Evolutionary conservation across 768 basidiomycete genomes (phyloP).

Genomic region (Holtermannia corniformis): DNA sequence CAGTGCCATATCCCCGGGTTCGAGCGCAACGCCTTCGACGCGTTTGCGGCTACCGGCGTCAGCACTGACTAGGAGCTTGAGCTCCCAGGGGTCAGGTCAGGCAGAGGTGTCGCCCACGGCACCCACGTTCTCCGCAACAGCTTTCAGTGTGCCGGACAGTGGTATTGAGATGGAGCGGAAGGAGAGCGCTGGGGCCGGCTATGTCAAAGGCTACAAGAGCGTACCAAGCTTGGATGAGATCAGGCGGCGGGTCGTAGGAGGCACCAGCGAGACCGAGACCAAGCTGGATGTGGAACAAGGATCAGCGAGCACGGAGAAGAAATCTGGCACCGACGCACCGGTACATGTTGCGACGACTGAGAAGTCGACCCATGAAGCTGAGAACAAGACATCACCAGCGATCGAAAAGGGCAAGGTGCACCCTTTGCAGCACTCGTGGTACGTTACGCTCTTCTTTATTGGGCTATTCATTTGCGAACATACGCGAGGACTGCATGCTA

Average conservation of each 20-base stretch:
- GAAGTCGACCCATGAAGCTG: slow-evolving; percentile 1
- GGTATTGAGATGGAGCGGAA: too few species aligned
- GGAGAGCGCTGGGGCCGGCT: not conserved
- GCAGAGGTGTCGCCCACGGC: too few species aligned
- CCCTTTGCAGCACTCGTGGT: slow-evolving; percentile 78
- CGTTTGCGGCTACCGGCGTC: not conserved
- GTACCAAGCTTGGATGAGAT: slow-evolving; percentile 30
- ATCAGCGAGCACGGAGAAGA: not conserved
- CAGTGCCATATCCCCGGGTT: slow-evolving; percentile 9
- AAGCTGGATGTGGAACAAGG: not conserved
- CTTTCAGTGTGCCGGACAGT: too few species aligned
- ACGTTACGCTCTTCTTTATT: slow-evolving; percentile 23
- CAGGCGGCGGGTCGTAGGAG: slow-evolving; percentile 13
- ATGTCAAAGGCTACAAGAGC: slow-evolving; percentile 29
- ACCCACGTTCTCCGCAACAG: too few species aligned
- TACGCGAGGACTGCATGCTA: too few species aligned
- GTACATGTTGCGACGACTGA: not conserved
- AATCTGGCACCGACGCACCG: not conserved
- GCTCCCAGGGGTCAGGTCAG: not conserved
- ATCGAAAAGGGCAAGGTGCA: slow-evolving; percentile 43
- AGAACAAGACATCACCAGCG: not conserved
- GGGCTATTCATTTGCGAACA: slow-evolving; percentile 1
- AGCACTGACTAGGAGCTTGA: not conserved
- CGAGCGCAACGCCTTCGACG: slow-evolving; percentile 9
- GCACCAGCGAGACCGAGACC: too few species aligned